A percentile compares a stretch with the other conserved stretches of the same genome.
These are phyloP conservation scores for Arabidopsis lyrata DNA, from an alignment of 441 rosid species.

Conservation along the genomic window DNA sequence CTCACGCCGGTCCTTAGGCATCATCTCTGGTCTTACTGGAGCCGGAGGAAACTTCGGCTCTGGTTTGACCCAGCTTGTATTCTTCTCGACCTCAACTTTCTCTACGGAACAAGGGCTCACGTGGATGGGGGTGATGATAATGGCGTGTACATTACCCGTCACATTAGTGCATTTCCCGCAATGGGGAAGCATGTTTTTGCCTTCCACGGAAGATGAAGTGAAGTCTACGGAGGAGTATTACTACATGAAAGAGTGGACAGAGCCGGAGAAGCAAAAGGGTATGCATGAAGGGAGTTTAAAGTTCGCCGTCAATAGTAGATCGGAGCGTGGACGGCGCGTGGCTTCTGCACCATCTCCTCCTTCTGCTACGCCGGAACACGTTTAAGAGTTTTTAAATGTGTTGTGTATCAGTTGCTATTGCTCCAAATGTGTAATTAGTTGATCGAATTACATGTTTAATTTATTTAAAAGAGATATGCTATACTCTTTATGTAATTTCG, in stretches of 20 bases:
- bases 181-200: conserved; percentile 82
- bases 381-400: conserved; percentile 42
- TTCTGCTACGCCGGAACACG: conserved; percentile 37
- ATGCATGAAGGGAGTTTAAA: conserved; percentile 72
- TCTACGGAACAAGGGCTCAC: conserved; percentile 66
- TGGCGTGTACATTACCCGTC: conserved; percentile 75
- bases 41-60: conserved; percentile 92
- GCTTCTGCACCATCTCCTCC: conserved; percentile 48
- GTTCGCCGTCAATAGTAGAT: conserved; percentile 75
- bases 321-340: conserved; percentile 68
- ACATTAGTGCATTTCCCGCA: conserved; percentile 75
- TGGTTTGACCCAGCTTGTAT: conserved; percentile 70
- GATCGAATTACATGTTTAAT: not conserved
- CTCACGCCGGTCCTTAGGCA: conserved; percentile 76
- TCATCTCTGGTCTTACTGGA: conserved; percentile 78
- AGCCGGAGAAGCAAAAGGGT: conserved; percentile 65
- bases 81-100: conserved; percentile 63
- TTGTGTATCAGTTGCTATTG: conserved; percentile 20
- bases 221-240: conserved; percentile 70
- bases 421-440: conserved; percentile 24
- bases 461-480: not conserved
- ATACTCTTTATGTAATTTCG: conserved; percentile 19
- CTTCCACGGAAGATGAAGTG: conserved; percentile 53
- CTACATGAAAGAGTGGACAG: conserved; percentile 69
- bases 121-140: conserved; percentile 78